Percentiles rank a stretch among this genome's conserved stretches.
Evolutionary conservation across 192 early-diverging fungal species (phyloP).

Genomic region (Paraglomus brasilianum): DNA sequence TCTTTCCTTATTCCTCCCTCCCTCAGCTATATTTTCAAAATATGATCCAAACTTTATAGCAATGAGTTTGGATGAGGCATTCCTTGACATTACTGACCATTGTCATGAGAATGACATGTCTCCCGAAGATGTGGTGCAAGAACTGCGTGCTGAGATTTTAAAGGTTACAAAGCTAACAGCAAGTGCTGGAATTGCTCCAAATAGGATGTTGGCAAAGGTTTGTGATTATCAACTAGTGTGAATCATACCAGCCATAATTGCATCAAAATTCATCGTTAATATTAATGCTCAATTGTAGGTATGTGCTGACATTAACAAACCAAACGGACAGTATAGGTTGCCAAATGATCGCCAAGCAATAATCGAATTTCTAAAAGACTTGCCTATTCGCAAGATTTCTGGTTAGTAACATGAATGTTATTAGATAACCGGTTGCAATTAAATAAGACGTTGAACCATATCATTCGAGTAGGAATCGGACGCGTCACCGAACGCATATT

Average conservation of each 20-base stretch:
- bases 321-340: conserved; percentile 66
- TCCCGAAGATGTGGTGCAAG: conserved; percentile 42
- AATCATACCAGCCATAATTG: neutral
- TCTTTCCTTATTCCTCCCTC: no score
- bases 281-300: conserved; percentile 10
- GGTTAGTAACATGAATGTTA: conserved; percentile 25
- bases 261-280: no score
- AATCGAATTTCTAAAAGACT: conserved; percentile 42
- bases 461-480: conserved; percentile 45
- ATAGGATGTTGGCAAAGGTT: conserved; percentile 48
- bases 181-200: conserved; percentile 54
- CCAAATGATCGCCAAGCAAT: conserved; percentile 40
- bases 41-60: conserved; percentile 63
- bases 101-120: conserved; percentile 36
- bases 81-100: conserved; percentile 47
- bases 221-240: neutral
- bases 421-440: neutral
- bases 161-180: conserved; percentile 45
- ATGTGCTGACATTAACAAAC: conserved; percentile 65
- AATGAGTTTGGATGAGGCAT: conserved; percentile 56
- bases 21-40: conserved; percentile 42
- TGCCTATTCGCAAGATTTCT: conserved; percentile 56
- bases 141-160: conserved; percentile 55
- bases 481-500: conserved; percentile 56
- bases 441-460: neutral